phyloP scores from a whole-genome alignment of 768 basidiomycete genomes.

The Termitomyces sp. region DNA sequence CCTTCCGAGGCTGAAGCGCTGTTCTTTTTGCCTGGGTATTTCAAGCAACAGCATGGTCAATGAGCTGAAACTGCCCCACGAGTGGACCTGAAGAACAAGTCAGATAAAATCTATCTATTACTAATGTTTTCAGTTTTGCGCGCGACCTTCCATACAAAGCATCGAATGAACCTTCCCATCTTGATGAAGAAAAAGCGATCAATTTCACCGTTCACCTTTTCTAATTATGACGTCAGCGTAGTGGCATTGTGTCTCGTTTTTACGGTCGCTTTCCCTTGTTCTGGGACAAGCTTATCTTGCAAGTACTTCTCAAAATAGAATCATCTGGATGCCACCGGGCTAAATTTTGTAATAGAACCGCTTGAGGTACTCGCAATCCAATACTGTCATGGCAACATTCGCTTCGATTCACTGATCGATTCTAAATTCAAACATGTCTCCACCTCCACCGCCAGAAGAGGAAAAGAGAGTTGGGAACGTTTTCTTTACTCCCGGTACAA shows the following conservation, averaged over 20 bases:
- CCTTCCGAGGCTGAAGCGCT: not conserved
- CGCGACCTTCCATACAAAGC: not conserved
- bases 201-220: not conserved
- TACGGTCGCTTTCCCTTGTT: not conserved
- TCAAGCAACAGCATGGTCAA: not conserved
- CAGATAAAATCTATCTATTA: too few relatives aligned
- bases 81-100: not conserved
- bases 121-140: not conserved
- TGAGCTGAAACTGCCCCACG: not conserved
- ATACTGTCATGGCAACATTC: not conserved
- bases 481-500: constrained; percentile 24
- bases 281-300: not conserved
- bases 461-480: constrained; percentile 6
- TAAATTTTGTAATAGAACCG: not conserved
- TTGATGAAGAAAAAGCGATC: too few relatives aligned
- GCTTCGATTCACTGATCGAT: not conserved
- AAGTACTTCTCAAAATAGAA: not conserved
- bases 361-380: not conserved
- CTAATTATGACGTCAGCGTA: not conserved
- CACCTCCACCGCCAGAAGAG: constrained; percentile 7
- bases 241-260: not conserved
- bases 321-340: not conserved
- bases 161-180: not conserved
- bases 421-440: not conserved
- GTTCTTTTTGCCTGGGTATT: not conserved